phyloP scores from a whole-genome alignment of 106 monocot genomes.

The Hemerocallis citrina region DNA sequence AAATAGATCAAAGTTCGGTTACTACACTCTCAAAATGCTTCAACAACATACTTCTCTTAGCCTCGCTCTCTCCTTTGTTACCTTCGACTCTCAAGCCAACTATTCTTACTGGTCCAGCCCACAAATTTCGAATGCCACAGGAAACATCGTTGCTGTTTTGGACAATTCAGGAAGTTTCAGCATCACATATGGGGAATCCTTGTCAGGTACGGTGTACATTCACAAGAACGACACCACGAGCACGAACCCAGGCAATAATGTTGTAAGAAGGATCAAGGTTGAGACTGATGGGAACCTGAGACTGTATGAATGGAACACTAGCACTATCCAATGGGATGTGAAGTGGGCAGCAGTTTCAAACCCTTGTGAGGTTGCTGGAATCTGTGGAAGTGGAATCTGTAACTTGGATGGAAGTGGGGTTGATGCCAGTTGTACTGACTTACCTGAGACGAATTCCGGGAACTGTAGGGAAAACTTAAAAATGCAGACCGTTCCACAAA shows the following conservation, averaged over 20 bases:
- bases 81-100: slow-evolving; percentile 12
- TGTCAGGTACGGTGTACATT: slow-evolving; percentile 24
- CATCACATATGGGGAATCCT: slow-evolving; percentile 26
- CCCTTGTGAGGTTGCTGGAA: slow-evolving; percentile 26
- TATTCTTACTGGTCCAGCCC: slow-evolving; percentile 47
- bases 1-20: slow-evolving; percentile 10
- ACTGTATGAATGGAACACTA: slow-evolving; percentile 26
- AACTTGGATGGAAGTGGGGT: slow-evolving; percentile 12
- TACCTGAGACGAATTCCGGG: neutral
- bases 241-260: neutral
- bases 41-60: slow-evolving; percentile 37
- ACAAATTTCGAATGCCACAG: slow-evolving; percentile 36
- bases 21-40: slow-evolving; percentile 43
- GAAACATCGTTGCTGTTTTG: slow-evolving; percentile 21
- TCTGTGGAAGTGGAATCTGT: slow-evolving; percentile 32
- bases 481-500: slow-evolving; percentile 24
- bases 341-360: slow-evolving; percentile 34
- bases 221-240: slow-evolving; percentile 41
- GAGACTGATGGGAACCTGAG: slow-evolving; percentile 26
- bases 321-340: slow-evolving; percentile 11
- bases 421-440: slow-evolving; percentile 6
- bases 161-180: slow-evolving; percentile 26
- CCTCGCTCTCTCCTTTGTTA: slow-evolving; percentile 19
- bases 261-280: slow-evolving; percentile 16
- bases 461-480: neutral